Conservation (phyloP, 305 asterid species). For the Solanum hybrid region DNA sequence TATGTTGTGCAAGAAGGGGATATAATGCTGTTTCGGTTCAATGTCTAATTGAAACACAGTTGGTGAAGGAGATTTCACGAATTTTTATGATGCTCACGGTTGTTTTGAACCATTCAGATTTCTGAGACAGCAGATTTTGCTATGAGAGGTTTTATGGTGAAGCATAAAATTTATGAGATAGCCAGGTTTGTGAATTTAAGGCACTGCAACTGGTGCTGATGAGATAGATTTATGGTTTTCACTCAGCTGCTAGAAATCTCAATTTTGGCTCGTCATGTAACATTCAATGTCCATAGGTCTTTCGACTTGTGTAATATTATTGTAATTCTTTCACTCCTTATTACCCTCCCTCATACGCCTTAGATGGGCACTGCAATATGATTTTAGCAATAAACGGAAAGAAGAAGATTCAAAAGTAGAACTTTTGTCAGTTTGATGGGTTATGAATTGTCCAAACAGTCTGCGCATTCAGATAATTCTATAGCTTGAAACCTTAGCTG, state of each 20-base stretch:
- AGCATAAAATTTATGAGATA: neutral
- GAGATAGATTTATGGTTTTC: neutral
- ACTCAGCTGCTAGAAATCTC: neutral
- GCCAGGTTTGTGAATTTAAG: neutral
- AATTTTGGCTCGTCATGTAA: neutral
- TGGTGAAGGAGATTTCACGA: neutral
- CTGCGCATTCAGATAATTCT: neutral
- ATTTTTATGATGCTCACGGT: neutral
- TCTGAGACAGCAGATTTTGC: neutral
- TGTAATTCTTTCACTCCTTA: constrained; percentile 1
- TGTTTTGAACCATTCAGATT: neutral
- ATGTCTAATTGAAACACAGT: constrained; percentile 36
- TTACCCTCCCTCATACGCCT: neutral
- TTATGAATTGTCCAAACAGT: neutral
- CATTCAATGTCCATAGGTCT: neutral
- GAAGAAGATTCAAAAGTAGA: neutral
- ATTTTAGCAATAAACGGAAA: neutral
- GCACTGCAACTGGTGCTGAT: neutral
- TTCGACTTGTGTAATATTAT: neutral
- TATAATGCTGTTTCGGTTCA: constrained; percentile 83
- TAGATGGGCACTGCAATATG: neutral
- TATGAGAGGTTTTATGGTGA: neutral
- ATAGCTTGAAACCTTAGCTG: neutral
- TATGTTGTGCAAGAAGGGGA: constrained; percentile 91
- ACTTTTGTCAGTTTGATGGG: neutral